A percentile compares a stretch with the other conserved stretches of the same genome.
These are phyloP conservation scores for Pleurotus citrinopileatus DNA, from an alignment of 768 basidiomycete species.

Conservation along the genomic window DNA sequence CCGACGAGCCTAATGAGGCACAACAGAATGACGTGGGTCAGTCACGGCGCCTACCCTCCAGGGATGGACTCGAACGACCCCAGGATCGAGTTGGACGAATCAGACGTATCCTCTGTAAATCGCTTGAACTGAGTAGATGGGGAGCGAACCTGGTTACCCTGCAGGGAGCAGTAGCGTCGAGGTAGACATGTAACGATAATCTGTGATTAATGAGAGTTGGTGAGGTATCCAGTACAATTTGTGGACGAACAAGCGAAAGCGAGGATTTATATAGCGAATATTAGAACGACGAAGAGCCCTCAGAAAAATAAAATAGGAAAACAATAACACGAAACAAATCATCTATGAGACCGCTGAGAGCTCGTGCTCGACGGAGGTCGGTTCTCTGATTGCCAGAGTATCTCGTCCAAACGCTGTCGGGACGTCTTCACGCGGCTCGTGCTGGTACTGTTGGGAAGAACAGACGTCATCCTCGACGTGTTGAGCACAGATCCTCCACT, in stretches of 20 bases:
- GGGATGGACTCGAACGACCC: too few relatives aligned
- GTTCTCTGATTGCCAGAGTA: constrained; percentile 47
- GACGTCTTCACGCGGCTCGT: constrained; percentile 33
- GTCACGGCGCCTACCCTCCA: too few relatives aligned
- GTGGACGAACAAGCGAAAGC: constrained; percentile 12
- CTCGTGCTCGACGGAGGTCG: constrained; percentile 10
- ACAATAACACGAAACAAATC: neutral
- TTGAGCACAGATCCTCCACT: neutral
- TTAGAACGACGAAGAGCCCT: neutral
- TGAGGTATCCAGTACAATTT: constrained; percentile 17
- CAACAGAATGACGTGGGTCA: too few relatives aligned
- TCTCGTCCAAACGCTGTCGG: constrained; percentile 60
- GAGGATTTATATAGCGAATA: constrained; percentile 16
- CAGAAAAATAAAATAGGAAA: constrained; percentile 15
- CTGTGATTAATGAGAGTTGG: neutral
- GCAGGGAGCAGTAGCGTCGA: too few relatives aligned
- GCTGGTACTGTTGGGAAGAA: constrained; percentile 17
- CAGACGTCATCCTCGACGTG: constrained; percentile 9
- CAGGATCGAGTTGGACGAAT: too few relatives aligned
- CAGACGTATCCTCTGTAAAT: too few relatives aligned
- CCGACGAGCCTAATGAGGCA: too few relatives aligned
- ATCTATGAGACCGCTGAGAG: constrained; percentile 5
- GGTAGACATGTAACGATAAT: too few relatives aligned
- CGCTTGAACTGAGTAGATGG: too few relatives aligned
- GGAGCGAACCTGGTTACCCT: too few relatives aligned